Base-by-base conservation (phyloP, 2,329 filamentous ascomycete genomes). In the Epichloe gansuensis region DNA sequence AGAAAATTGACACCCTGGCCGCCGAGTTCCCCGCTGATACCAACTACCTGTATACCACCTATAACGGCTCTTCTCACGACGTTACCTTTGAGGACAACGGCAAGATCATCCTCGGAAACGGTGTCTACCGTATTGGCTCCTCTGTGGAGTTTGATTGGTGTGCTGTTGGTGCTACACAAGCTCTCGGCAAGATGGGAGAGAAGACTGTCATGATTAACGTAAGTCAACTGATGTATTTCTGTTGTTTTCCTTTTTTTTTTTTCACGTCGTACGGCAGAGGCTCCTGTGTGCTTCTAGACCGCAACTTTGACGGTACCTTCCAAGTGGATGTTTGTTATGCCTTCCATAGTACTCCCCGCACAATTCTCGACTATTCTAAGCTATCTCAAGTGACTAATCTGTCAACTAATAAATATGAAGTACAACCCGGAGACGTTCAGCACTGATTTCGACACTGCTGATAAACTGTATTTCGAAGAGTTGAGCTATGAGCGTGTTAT, bases 111-210 rank as follows among this genome's bases (percentile, higher is more conserved):
- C 81, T 98, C 13, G 93, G 93, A 55, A 91, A 85, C 65, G 93
- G 93, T 71, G 93, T 97, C 23, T 98, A 98, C 78, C 83, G 93
- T 66, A 98, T 97, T 66, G 93, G 93, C 63, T 91, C 85, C 72
- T 96, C 90, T 6, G 93, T 98, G 50, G 93, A 98, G 71, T 98
- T 98, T 66, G 91, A 98, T 71, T 97, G 91, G 91, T 97, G 91
- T 67, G 89, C 90, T 57, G 89, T 96, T 55, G 93, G 89, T 63
- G 87, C 89, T 57, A 90, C 89, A 11, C 78, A 88, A 56, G 87
- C 89, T 42, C 77, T 97, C 56, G 82, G 84, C 62, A 76, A 84
- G 55, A 88, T 95, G 76, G 90, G 89, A 59, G 86, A 95, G 76
- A 96, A 96, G 82, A 97, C 93, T 34, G 82, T 95, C 53, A 95